Evolutionary conservation across 495 filamentous ascomycete species (phyloP).

Genomic region (Penicillium coffeae): DNA sequence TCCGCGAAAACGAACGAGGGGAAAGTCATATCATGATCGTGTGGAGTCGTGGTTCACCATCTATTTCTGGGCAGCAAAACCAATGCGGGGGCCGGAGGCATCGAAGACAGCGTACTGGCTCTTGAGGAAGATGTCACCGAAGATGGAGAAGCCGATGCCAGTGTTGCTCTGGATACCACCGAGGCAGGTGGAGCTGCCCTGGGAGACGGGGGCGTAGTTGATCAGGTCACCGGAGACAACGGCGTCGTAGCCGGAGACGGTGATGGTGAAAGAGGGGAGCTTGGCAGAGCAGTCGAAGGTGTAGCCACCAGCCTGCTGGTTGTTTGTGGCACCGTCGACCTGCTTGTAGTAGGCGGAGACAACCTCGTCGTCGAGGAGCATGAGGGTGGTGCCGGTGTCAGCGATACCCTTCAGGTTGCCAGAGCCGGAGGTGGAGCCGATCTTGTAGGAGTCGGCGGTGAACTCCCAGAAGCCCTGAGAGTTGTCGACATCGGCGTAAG

Average conservation of each 20-base stretch:
- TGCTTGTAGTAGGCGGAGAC: slow-evolving; percentile 62
- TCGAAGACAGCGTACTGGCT: slow-evolving; percentile 76
- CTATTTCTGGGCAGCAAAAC: slow-evolving; percentile 50
- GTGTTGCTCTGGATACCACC: slow-evolving; percentile 62
- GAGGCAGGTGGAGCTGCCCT: slow-evolving; percentile 51
- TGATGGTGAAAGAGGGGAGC: slow-evolving; percentile 60
- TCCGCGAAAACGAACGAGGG: slow-evolving; percentile 6
- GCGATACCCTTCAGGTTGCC: slow-evolving; percentile 33
- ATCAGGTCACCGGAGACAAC: slow-evolving; percentile 43
- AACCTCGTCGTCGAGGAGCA: slow-evolving; percentile 55
- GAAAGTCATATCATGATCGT: neutral
- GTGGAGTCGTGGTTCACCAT: neutral
- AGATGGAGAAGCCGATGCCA: slow-evolving; percentile 64
- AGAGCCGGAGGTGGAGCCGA: slow-evolving; percentile 45
- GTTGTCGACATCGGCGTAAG: slow-evolving; percentile 56
- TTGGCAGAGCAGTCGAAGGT: slow-evolving; percentile 59
- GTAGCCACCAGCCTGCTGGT: slow-evolving; percentile 55
- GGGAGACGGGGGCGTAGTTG: slow-evolving; percentile 40
- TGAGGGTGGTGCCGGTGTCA: slow-evolving; percentile 69
- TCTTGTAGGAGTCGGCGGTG: slow-evolving; percentile 55
- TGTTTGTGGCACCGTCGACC: slow-evolving; percentile 49
- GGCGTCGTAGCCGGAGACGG: slow-evolving; percentile 45
- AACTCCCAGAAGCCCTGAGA: slow-evolving; percentile 70
- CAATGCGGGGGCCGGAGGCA: slow-evolving; percentile 50
- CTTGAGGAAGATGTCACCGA: slow-evolving; percentile 78